phyloP scores from a whole-genome alignment of 768 basidiomycete species.

The Suillus americanus region DNA sequence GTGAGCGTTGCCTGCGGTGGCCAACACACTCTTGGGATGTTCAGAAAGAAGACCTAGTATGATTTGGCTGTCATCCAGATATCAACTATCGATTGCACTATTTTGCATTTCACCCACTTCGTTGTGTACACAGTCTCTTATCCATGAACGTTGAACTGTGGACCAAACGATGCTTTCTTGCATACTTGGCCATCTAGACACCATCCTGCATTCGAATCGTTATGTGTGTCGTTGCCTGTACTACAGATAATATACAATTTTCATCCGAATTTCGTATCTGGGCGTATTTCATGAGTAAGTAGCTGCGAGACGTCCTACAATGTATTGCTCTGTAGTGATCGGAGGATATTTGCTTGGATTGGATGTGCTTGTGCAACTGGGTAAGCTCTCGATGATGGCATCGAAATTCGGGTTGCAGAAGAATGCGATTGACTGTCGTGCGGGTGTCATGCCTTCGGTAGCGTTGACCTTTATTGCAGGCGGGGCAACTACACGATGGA shows the following conservation, averaged over 20 bases:
- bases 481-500: conserved; percentile 83
- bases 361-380: conserved; percentile 44
- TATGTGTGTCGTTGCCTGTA: background rate
- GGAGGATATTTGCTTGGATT: conserved; percentile 69
- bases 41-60: conserved; percentile 55
- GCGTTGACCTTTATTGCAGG: conserved; percentile 47
- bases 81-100: conserved; percentile 12
- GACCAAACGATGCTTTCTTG: conserved; percentile 15
- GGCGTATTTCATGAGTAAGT: conserved; percentile 47
- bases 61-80: conserved; percentile 2
- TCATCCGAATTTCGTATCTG: background rate
- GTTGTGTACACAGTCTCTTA: conserved; percentile 17
- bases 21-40: conserved; percentile 73
- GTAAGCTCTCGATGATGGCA: conserved; percentile 67
- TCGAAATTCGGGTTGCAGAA: conserved; percentile 83
- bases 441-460: conserved; percentile 56
- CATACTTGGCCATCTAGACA: conserved; percentile 10
- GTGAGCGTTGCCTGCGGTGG: conserved; percentile 66
- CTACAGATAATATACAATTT: background rate
- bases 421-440: conserved; percentile 80
- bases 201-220: conserved; percentile 1
- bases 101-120: conserved; percentile 14
- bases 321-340: conserved; percentile 73
- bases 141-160: conserved; percentile 18
- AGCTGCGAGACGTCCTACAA: conserved; percentile 64